Evolutionary conservation across 176 grass and related monocot genomes (phyloP).

Genomic region (Eragrostis curvula): DNA sequence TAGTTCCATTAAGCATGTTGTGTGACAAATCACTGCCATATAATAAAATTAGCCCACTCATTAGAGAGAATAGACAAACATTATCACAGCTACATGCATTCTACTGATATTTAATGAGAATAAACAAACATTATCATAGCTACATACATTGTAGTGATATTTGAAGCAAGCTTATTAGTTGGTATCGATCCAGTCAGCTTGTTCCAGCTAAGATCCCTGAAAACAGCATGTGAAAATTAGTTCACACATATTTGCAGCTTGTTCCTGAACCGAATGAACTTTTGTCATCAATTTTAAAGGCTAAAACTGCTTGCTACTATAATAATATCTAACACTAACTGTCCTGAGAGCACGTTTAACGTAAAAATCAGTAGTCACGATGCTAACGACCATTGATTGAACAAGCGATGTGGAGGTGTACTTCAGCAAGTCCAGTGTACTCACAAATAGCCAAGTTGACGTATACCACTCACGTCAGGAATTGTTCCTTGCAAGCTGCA

Average conservation of each 20-base stretch:
- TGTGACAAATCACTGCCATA: conserved; percentile 78
- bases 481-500: conserved; percentile 87
- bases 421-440: conserved; percentile 36
- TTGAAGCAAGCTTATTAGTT: conserved; percentile 66
- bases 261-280: conserved; percentile 29
- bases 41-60: conserved; percentile 39
- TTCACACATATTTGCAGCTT: conserved; percentile 26
- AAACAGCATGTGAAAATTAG: conserved; percentile 38
- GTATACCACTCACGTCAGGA: conserved; percentile 80
- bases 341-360: too few species aligned
- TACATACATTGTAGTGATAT: conserved; percentile 91
- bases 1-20: conserved; percentile 73
- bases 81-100: too few species aligned
- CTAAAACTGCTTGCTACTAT: not conserved
- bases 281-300: not conserved
- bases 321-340: too few species aligned
- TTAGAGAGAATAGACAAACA: not conserved
- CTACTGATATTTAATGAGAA: too few species aligned
- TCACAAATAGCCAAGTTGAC: conserved; percentile 87
- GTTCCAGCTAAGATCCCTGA: conserved; percentile 96
- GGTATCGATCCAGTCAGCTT: conserved; percentile 78
- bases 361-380: not conserved
- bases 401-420: not conserved
- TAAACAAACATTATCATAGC: conserved; percentile 14
- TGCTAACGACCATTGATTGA: conserved; percentile 11